Base-by-base conservation (phyloP, 2,329 filamentous ascomycete genomes). In the Pyrenochaeta sp. region DNA sequence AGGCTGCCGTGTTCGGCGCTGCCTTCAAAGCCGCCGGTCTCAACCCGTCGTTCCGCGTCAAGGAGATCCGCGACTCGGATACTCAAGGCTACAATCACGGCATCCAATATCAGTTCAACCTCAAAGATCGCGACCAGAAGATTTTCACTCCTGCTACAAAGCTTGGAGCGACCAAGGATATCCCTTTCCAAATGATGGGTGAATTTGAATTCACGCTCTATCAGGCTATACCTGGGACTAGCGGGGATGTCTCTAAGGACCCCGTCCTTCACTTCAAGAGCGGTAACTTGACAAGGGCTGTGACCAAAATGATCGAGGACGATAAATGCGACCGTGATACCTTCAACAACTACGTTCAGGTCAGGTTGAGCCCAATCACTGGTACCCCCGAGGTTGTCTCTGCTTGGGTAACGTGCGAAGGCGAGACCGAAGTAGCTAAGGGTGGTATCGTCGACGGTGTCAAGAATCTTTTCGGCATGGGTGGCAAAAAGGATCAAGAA, bases 401-500 rank as follows among this genome's bases (percentile, higher is more conserved):
- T 68, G 91, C 90, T n/a, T 85, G 85, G 55, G 89, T 95, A 5
- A 93, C 93, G 76, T 99, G 95, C 72, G 91, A 96, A 75, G 86
- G 90, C 27, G 91, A 96, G 51, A 85, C 84, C 4, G 77, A 80
- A 8, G 88, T 89, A 46, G 87, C 87, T 78, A 92, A 93, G 76
- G 91, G 91, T 63, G 89, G 90, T 50, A 86, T 98, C 48, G 91
- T 97, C 47, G 94, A 97, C 72, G 93, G 92, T 43, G 92, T 98
- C 65, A 99, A 99, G 84, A 96, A 93, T 64, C 86, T 97, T 62
- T 96, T 99, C 73, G 95, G 95, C 5, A 93, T 98, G 74, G 95
- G 94, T 27, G 91, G 91, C 72, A 92, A 92, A 80, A 96, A 96
- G 62, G 91, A 94, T 54, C 91, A 97, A 78, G 84, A 86, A 62